Base-by-base conservation (phyloP, 768 basidiomycete species). In the Xerocomellus dryophilus region DNA sequence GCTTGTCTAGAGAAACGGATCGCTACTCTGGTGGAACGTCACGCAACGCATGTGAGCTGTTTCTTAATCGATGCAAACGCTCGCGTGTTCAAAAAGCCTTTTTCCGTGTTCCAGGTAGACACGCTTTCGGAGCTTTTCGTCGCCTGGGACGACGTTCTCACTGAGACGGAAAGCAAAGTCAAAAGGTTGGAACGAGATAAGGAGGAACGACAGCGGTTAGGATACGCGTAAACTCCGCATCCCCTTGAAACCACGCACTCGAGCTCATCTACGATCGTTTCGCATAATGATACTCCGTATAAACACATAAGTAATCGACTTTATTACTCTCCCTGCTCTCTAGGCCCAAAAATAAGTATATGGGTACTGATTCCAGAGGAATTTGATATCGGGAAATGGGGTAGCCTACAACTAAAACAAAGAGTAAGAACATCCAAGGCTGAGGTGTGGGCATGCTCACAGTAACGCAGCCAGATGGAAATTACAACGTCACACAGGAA, bases 101-200 rank as follows among this genome's bases (percentile, higher is more conserved):
- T 46, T 31, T 53, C n/a, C 6, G 38, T 52, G 35, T 49, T 23
- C 11, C 41, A 92, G 90, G 84, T 90, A 9, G 90, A 91, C 62
- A 81, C 83, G 2, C 75, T 93, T 1, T 93, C 91, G 12, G 90
- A 92, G 59, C 73, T 93, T 20, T 93, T 93, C 56, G 86, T 93
- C 7, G 81, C 81, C 14, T 93, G 91, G 90, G 89, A 93, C 59
- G 88, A 92, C 53, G 78, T 84, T 1, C 69, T 92, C 10, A 76
- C 78, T n/a, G 82, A 81, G 42, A 79, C 83, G 5, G 90, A 92
- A 64, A 78, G 80, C 50, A 80, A 80, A 47, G 68, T 84, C 7
- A 70, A 71, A 25, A 75, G 71, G 35, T 62, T 89, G 50, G 88
- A 91, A 64, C 79, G 78, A 51, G 82, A 85, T 40, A 77, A 75